Conservation (phyloP, 805 yeast species). For the Hanseniaspora guilliermondii region DNA sequence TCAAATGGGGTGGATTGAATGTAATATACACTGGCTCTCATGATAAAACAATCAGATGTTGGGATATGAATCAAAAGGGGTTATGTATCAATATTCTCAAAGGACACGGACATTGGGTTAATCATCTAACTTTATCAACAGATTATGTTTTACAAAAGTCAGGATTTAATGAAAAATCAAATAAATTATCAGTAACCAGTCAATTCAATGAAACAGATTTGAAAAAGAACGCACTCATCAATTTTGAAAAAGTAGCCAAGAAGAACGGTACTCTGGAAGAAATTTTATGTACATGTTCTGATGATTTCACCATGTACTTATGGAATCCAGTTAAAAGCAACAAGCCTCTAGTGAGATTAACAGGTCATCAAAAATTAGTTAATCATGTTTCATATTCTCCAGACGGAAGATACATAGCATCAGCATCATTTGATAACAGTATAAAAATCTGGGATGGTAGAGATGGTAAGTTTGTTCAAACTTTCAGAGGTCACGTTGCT, state of each 20-base stretch:
- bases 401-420: conserved; percentile 79
- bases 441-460: conserved; percentile 93
- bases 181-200: conserved; percentile 29
- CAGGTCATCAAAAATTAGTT: conserved; percentile 94
- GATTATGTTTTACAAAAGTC: conserved; percentile 82
- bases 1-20: conserved; percentile 92
- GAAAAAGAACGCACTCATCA: conserved; percentile 35
- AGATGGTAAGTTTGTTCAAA: conserved; percentile 77
- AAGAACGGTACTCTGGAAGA: conserved; percentile 57
- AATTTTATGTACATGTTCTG: conserved; percentile 85
- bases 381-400: conserved; percentile 94
- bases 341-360: conserved; percentile 86
- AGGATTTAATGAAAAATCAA: conserved; percentile 66
- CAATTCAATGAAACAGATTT: conserved; percentile 30
- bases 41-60: conserved; percentile 82
- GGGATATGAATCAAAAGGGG: conserved; percentile 71
- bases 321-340: conserved; percentile 80
- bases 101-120: conserved; percentile 96
- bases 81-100: conserved; percentile 64
- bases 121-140: conserved; percentile 82
- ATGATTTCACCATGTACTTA: conserved; percentile 92
- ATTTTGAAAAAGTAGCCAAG: conserved; percentile 47
- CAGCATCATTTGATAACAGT: conserved; percentile 91
- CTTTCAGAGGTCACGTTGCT: conserved; percentile 94
- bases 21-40: conserved; percentile 81